Evolutionary conservation across 31 red algal species (phyloP).

Genomic region (Porphyra umbilicalis): DNA sequence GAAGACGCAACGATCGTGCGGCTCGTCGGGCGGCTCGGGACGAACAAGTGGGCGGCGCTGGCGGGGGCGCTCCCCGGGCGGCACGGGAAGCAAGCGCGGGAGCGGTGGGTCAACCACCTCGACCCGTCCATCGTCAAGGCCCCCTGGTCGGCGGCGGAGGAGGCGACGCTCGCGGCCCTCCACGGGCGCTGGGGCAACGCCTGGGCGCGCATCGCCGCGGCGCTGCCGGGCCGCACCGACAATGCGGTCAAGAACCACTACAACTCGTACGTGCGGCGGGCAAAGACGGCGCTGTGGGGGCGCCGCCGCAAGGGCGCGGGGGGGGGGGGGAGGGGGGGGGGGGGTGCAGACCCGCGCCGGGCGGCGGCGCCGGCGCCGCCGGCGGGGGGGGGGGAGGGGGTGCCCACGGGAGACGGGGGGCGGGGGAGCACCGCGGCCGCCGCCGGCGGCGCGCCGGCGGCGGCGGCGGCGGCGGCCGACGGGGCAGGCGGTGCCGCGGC

Average conservation of each 20-base stretch:
- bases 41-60: constrained; percentile 88
- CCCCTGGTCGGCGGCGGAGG: constrained; percentile 88
- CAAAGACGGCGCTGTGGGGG: constrained; percentile 55
- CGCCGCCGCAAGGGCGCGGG: constrained; percentile 12
- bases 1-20: constrained; percentile 88
- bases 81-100: constrained; percentile 87
- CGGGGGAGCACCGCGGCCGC: neutral
- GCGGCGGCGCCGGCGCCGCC: too few species aligned
- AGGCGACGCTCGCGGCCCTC: constrained; percentile 55
- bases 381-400: neutral
- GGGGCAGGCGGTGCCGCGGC: neutral
- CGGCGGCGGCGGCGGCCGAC: neutral
- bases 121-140: constrained; percentile 87
- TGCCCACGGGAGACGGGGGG: neutral
- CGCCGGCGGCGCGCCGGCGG: neutral
- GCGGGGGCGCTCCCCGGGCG: constrained; percentile 86
- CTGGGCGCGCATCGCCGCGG: constrained; percentile 91
- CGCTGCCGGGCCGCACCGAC: constrained; percentile 93
- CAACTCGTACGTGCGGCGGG: constrained; percentile 72
- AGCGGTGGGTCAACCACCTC: constrained; percentile 98
- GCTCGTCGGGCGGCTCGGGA: constrained; percentile 63
- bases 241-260: constrained; percentile 99
- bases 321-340: too few species aligned
- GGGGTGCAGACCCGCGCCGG: too few species aligned
- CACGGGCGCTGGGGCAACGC: constrained; percentile 80